These are phyloP conservation scores for Talaromyces sp. DNA, from an alignment of 2,329 filamentous ascomycete species.

Conservation along the genomic window DNA sequence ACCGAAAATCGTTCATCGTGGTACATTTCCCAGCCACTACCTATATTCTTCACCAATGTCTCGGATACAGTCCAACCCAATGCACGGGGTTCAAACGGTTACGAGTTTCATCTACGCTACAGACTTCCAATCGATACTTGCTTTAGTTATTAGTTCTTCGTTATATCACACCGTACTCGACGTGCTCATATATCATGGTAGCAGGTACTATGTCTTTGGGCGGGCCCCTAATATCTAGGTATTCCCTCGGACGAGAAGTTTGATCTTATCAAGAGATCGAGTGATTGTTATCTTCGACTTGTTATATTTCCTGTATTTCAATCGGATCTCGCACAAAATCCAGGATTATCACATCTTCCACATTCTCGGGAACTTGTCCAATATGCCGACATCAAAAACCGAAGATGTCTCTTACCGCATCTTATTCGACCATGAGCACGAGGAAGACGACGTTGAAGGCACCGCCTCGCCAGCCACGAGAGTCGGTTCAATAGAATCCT, in stretches of 20 bases:
- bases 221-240: not conserved
- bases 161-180: not conserved
- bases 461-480: conserved; percentile 1
- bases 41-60: not conserved
- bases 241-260: not conserved
- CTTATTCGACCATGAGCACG: conserved; percentile 1
- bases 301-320: not conserved
- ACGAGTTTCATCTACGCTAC: not conserved
- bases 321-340: not conserved
- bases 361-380: not conserved
- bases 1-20: not conserved
- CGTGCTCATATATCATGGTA: not conserved
- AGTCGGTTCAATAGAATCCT: conserved; percentile 8
- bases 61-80: not conserved
- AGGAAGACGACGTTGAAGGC: conserved; percentile 5
- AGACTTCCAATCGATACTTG: not conserved
- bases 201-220: not conserved
- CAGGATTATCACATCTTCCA: not conserved
- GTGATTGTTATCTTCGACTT: not conserved
- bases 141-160: not conserved
- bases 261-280: not conserved
- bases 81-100: not conserved
- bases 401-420: not conserved
- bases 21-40: not conserved
- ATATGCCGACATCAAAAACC: not conserved